These are phyloP conservation scores for Cutaneotrichosporon dermatis DNA, from an alignment of 1,284 basidiomycete species.

Conservation along the genomic window DNA sequence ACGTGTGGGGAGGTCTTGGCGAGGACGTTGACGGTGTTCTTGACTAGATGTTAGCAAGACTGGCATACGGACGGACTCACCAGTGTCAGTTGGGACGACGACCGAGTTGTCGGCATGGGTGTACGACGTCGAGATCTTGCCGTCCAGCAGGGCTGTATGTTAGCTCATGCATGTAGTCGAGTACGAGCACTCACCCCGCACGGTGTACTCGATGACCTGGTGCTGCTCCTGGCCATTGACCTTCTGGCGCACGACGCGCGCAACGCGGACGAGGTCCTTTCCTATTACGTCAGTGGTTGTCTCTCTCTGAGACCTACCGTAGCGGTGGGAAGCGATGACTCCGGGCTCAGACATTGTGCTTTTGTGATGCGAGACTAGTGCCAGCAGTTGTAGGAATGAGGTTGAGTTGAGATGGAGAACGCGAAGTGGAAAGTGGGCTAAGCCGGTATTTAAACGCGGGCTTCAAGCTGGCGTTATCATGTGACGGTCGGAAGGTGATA, in stretches of 20 bases:
- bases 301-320: slow-evolving; percentile 22
- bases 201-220: slow-evolving; percentile 44
- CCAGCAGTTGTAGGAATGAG: too few species aligned
- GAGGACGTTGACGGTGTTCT: slow-evolving; percentile 86
- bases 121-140: slow-evolving; percentile 69
- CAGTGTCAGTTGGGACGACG: slow-evolving; percentile 81
- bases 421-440: too few species aligned
- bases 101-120: slow-evolving; percentile 77
- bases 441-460: too few species aligned
- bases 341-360: slow-evolving; percentile 31
- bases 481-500: too few species aligned
- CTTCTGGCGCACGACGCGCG: slow-evolving; percentile 68
- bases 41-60: slow-evolving; percentile 55
- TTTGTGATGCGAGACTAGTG: too few species aligned
- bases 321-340: slow-evolving; percentile 40
- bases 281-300: slow-evolving; percentile 48
- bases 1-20: slow-evolving; percentile 83
- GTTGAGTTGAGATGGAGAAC: too few species aligned
- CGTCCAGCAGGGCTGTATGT: slow-evolving; percentile 62
- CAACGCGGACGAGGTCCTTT: slow-evolving; percentile 79
- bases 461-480: too few species aligned
- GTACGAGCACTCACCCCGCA: slow-evolving; percentile 54
- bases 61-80: slow-evolving; percentile 53
- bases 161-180: background rate
- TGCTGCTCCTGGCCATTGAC: slow-evolving; percentile 59